These are phyloP conservation scores for Magnaporthiopsis poae DNA, from an alignment of 2,329 filamentous ascomycete genomes.

Conservation along the genomic window DNA sequence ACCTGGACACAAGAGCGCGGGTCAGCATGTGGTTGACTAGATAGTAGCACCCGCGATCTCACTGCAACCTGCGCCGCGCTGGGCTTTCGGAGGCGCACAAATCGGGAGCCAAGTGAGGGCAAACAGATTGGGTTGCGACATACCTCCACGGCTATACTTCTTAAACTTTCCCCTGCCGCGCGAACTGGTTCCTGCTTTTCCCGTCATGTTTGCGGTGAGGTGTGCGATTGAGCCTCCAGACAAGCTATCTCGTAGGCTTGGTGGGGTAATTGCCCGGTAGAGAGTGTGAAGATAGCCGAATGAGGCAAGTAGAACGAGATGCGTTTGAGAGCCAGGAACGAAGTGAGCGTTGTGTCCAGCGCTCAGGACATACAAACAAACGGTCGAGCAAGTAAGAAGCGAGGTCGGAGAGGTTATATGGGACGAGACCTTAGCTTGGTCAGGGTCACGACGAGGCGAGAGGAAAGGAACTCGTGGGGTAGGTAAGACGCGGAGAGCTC, in stretches of 20 bases:
- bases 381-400: background rate
- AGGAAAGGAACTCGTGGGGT: background rate
- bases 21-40: background rate
- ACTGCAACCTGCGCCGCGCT: background rate
- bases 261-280: conserved; percentile 2
- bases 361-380: background rate
- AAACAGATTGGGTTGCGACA: conserved; percentile 18
- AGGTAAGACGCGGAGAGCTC: background rate
- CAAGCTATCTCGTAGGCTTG: background rate
- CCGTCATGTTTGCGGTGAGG: conserved; percentile 30
- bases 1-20: conserved; percentile 41
- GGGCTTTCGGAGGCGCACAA: too few species aligned
- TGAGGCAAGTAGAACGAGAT: background rate
- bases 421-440: background rate
- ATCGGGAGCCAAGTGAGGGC: background rate
- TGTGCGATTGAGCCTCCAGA: background rate
- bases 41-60: background rate
- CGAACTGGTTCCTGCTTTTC: conserved; percentile 38
- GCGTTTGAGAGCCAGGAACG: too few species aligned
- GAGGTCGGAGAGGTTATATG: background rate
- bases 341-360: background rate
- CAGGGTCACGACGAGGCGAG: background rate
- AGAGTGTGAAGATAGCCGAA: background rate
- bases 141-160: conserved; percentile 87
- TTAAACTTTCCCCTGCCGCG: conserved; percentile 87